A percentile compares a stretch with the other conserved stretches of the same genome.
Evolutionary conservation across 2,329 filamentous ascomycete genomes (phyloP).

Genomic region (Talaromyces marneffei): DNA sequence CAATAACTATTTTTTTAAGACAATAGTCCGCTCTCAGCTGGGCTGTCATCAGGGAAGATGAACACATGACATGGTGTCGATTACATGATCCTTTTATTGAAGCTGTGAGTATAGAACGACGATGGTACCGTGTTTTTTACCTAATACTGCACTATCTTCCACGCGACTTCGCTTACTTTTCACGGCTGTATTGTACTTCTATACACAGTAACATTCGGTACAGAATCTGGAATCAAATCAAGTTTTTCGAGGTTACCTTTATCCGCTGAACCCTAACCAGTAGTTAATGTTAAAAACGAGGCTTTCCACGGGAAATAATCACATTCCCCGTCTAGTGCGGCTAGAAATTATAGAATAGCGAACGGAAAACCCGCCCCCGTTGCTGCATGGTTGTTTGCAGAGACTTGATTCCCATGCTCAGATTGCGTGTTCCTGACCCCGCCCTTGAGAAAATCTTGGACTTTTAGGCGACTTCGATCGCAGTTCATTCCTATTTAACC

Average conservation of each 20-base stretch:
- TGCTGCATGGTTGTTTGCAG: neutral
- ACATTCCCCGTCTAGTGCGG: constrained; percentile 2
- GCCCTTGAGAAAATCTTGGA: neutral
- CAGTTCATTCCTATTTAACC: neutral
- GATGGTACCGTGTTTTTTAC: neutral
- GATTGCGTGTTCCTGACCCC: neutral
- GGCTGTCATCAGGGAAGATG: neutral
- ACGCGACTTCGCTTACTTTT: neutral
- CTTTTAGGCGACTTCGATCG: no score
- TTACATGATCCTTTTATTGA: no score
- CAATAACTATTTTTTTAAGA: neutral
- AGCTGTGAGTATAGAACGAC: neutral
- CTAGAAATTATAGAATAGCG: neutral
- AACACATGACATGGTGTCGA: neutral
- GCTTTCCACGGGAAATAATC: neutral
- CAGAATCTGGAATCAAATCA: neutral
- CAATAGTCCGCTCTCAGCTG: neutral
- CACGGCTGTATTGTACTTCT: neutral
- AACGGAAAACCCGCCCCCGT: neutral
- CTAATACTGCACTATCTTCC: constrained; percentile 11
- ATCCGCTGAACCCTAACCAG: neutral
- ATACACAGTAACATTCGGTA: neutral
- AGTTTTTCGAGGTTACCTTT: neutral
- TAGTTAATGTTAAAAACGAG: neutral
- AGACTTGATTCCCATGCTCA: neutral